Conservation (phyloP, 1,284 basidiomycete species). For the Ganoderma lucidum region DNA sequence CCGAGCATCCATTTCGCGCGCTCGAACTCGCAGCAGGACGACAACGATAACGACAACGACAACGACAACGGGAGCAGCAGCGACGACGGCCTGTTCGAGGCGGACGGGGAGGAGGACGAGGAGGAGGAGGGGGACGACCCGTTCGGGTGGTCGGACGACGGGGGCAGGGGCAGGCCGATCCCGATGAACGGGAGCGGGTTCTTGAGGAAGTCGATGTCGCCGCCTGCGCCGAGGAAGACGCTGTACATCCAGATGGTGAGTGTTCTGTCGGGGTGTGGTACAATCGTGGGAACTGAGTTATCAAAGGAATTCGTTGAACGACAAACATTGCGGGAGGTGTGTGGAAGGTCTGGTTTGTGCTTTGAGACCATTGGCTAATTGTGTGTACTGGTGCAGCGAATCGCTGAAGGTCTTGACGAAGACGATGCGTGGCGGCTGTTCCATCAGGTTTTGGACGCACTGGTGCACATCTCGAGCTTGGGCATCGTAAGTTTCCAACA, state of each 20-base stretch:
- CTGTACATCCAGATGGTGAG: conserved; percentile 91
- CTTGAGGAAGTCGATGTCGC: conserved; percentile 26
- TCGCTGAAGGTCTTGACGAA: conserved; percentile 82
- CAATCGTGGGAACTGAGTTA: conserved; percentile 4
- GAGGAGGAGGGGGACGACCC: conserved; percentile 35
- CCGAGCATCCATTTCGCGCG: conserved; percentile 82
- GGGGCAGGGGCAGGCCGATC: conserved; percentile 17
- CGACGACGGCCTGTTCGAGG: conserved; percentile 41
- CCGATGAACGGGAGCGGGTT: conserved; percentile 20
- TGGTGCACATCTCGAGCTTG: conserved; percentile 89
- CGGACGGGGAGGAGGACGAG: not conserved
- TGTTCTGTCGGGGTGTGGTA: not conserved
- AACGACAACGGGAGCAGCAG: conserved; percentile 49
- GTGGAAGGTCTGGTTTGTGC: conserved; percentile 19
- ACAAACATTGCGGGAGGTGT: conserved; percentile 83
- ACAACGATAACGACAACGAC: conserved; percentile 48
- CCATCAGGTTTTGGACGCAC: conserved; percentile 91
- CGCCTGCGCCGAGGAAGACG: conserved; percentile 57
- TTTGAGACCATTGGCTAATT: not conserved
- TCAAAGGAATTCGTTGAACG: conserved; percentile 87
- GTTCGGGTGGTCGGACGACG: conserved; percentile 18
- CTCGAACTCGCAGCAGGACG: conserved; percentile 48
- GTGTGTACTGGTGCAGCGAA: conserved; percentile 54
- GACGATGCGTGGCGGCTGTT: conserved; percentile 92
- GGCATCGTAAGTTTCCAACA: conserved; percentile 70